Evolutionary conservation across 768 basidiomycete species (phyloP), one percentile per base, ranked within the genome.

Genomic region (Hydnomerulius pinastri): DNA sequence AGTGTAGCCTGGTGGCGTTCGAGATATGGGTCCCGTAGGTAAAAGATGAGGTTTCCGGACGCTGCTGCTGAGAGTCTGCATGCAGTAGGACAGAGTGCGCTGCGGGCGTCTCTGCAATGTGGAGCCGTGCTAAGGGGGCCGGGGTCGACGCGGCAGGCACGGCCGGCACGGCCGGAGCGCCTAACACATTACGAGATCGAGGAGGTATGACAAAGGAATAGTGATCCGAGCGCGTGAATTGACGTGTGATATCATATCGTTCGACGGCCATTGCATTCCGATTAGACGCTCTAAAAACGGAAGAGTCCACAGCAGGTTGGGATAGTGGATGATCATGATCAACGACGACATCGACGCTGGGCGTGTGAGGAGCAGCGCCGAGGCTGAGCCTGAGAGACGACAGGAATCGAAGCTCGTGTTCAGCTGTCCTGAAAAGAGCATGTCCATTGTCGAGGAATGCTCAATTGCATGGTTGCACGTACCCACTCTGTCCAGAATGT

Each of bases 361-460:
- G 13, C 17, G 17, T 38, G 30, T 18, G 7, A 5, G 29, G 17
- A 6, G 36, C 13, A 2, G n/a, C 32, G 27, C 48, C 48, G 17
- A 58, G 40, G 18, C 44, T 48, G n/a, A 46, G 36, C 20, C 23
- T 13, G 11, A 58, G 35, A 43, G 36, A 43, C 11, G 15, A 42
- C 28, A 49, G 10, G 43, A 58, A 53, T 30, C n/a, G 46, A 30
- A 43, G 40, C 20, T 58, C 47, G 33, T 50, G 51, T 4, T 33
- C 38, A 33, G 50, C 56, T 17, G 6, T 11, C 7, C 57, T 58
- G 25, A 21, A 12, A 28, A 32, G 2, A 6, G 32, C 48, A 37
- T 12, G 18, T 6, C 2, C 13, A 5, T 37, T 17, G n/a, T 38
- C 23, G 40, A 7, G 21, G 20, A 25, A 29, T 36, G n/a, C 3